A percentile compares a stretch with the other conserved stretches of the same genome.
Conservation (phyloP, 2,329 filamentous ascomycete genomes). For the Chrysosporium queenslandicum region DNA sequence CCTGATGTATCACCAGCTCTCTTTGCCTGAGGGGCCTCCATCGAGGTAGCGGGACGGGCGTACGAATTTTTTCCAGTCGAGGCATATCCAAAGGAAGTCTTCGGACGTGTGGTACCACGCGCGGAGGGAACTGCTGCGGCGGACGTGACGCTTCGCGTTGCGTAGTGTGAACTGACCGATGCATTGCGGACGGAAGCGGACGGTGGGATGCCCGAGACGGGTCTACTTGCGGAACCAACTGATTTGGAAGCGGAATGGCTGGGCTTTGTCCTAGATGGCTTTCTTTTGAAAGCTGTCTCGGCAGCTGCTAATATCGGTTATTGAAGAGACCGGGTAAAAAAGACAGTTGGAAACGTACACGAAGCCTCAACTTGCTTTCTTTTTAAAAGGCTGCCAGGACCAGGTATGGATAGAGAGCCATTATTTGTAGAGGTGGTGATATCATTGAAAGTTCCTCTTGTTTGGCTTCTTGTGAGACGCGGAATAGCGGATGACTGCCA, state of each 20-base stretch:
- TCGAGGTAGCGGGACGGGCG: constrained; percentile 34
- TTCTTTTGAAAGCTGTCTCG: constrained; percentile 3
- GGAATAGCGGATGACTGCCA: constrained; percentile 13
- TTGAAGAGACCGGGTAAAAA: background rate
- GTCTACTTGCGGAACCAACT: background rate
- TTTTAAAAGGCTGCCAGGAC: constrained; percentile 1
- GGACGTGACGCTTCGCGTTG: constrained; percentile 1
- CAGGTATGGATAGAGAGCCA: constrained; percentile 19
- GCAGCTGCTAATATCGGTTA: constrained; percentile 1
- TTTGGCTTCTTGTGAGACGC: constrained; percentile 11
- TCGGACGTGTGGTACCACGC: constrained; percentile 38
- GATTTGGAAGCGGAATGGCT: constrained; percentile 7
- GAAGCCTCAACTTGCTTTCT: constrained; percentile 2
- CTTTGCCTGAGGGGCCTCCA: constrained; percentile 35
- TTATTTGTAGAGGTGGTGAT: constrained; percentile 47
- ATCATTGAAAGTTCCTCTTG: constrained; percentile 34
- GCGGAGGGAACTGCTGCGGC: constrained; percentile 23
- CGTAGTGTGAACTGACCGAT: constrained; percentile 27
- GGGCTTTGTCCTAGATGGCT: background rate
- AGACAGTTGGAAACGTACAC: background rate
- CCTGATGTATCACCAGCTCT: constrained; percentile 30
- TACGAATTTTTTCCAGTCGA: constrained; percentile 39
- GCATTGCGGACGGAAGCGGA: constrained; percentile 31
- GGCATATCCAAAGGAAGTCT: constrained; percentile 44
- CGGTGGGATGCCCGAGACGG: background rate